Base-by-base conservation (phyloP, 148 eudicot species). In the Vaccinium macrocarpon region DNA sequence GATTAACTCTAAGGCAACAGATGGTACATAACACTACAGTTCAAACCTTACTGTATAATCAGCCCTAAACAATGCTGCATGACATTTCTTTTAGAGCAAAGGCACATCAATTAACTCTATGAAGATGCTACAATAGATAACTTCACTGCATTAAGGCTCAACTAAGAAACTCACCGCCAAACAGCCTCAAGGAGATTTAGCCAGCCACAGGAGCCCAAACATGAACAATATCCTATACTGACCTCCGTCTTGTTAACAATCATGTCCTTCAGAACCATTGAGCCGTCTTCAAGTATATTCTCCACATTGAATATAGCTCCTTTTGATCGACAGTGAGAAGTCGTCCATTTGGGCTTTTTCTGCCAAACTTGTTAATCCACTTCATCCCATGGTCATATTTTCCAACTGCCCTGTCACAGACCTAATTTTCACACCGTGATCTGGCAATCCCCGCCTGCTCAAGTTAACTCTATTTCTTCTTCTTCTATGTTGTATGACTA, bases 121-220 rank as follows among this genome's bases (percentile, higher is more conserved):
- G 56, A 71, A 32, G 2, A 71, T 23, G 61, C 25, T 35, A 14
- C 51, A 66, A 27, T 49, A 68, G 25, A 66, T 42, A 81, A 81
- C 19, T 66, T 68, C 74, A 27, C 38, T 14, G 51, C 23, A 64
- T 18, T 32, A 5, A 46, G 13, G 51, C 25, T 13, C 51, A 23
- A 32, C 68, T 70, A 27, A 16, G 78, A 35, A 53, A 82, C 84
- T 71, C 78, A 82, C 78, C 84, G 21, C 51, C 84, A n/a, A 72
- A 71, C 78, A 50, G 66, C 35, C 51, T 12, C 32, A 12, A 52
- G 78, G 21, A 72, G 19, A 32, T 50, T 25, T 71, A 52, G 2
- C 78, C 61, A 51, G 32, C 49, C 62, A 82, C 25, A 10, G 6
- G 15, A 42, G 56, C 73, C 25, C 53, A 56, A 21, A 57, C 27